Percentiles rank a stretch among this genome's conserved stretches.
These are phyloP conservation scores for Xanthoparmelia taractica DNA, from an alignment of 495 filamentous ascomycete species.

Conservation along the genomic window DNA sequence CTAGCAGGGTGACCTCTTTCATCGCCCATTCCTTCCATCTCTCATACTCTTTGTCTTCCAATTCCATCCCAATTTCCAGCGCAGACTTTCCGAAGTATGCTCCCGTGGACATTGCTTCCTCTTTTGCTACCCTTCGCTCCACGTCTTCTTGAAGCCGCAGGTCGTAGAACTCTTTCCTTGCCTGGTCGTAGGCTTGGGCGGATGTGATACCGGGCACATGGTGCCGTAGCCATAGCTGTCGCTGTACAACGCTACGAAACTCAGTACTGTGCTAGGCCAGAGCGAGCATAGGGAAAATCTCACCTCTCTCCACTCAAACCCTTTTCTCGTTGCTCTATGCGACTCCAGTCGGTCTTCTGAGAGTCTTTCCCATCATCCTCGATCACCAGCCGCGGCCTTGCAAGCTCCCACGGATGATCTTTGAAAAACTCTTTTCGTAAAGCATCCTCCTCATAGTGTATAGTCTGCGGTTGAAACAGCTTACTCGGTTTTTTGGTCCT, in stretches of 20 bases:
- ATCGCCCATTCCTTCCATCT: constrained; percentile 76
- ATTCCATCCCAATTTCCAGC: constrained; percentile 67
- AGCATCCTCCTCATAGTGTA: constrained; percentile 79
- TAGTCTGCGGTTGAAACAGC: constrained; percentile 68
- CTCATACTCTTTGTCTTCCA: constrained; percentile 73
- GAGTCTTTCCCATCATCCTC: constrained; percentile 81
- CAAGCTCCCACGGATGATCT: constrained; percentile 97
- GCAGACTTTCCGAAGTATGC: constrained; percentile 74
- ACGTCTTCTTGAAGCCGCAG: constrained; percentile 75
- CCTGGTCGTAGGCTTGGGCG: constrained; percentile 72
- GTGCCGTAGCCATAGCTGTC: constrained; percentile 76
- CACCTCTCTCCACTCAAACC: constrained; percentile 56
- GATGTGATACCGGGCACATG: constrained; percentile 52
- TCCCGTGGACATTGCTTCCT: constrained; percentile 79
- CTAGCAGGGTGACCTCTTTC: constrained; percentile 40
- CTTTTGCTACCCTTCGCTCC: constrained; percentile 71
- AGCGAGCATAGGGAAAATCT: not conserved
- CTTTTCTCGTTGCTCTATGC: constrained; percentile 68
- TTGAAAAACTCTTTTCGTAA: constrained; percentile 74
- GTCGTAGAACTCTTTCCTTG: constrained; percentile 83
- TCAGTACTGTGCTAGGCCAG: constrained; percentile 24
- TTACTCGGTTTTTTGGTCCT: constrained; percentile 59
- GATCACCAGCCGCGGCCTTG: constrained; percentile 73
- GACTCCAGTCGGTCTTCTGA: constrained; percentile 68
- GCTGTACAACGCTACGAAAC: constrained; percentile 72